These are phyloP conservation scores for Metschnikowia aberdeeniae DNA, from an alignment of 805 yeast species.

Conservation along the genomic window DNA sequence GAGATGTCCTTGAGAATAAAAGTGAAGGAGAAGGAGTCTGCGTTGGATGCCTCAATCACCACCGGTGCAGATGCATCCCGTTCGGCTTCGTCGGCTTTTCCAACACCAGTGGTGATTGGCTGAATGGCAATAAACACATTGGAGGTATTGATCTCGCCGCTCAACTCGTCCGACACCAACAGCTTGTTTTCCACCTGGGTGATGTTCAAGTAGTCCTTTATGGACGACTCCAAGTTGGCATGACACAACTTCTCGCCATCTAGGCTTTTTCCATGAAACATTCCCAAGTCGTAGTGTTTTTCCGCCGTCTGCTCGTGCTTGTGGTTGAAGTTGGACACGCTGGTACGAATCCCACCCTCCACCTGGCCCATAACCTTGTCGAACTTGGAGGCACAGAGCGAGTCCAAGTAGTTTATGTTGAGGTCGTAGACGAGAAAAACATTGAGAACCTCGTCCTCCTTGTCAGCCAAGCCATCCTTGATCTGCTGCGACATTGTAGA, in stretches of 20 bases:
- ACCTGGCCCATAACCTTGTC: conserved; percentile 67
- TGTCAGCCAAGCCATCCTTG: conserved; percentile 52
- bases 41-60: conserved; percentile 43
- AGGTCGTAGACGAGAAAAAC: conserved; percentile 59
- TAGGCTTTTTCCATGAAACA: conserved; percentile 69
- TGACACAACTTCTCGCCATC: conserved; percentile 87
- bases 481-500: conserved; percentile 38
- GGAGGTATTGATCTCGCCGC: conserved; percentile 38
- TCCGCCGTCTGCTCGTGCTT: conserved; percentile 21
- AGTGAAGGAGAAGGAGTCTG: conserved; percentile 68
- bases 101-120: conserved; percentile 37
- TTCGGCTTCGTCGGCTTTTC: conserved; percentile 15
- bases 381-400: conserved; percentile 50
- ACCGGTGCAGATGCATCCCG: conserved; percentile 19
- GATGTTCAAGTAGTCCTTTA: conserved; percentile 40
- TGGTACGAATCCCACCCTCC: conserved; percentile 68
- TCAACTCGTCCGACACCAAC: conserved; percentile 16
- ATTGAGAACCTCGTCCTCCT: conserved; percentile 45
- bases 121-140: conserved; percentile 69
- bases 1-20: conserved; percentile 73
- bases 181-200: conserved; percentile 15
- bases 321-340: conserved; percentile 48
- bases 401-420: conserved; percentile 43
- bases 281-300: conserved; percentile 46
- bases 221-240: conserved; percentile 81